Percentiles rank a stretch among this genome's conserved stretches.
phyloP scores from a whole-genome alignment of 2,329 filamentous ascomycete genomes.

The Fonsecaea nubica region DNA sequence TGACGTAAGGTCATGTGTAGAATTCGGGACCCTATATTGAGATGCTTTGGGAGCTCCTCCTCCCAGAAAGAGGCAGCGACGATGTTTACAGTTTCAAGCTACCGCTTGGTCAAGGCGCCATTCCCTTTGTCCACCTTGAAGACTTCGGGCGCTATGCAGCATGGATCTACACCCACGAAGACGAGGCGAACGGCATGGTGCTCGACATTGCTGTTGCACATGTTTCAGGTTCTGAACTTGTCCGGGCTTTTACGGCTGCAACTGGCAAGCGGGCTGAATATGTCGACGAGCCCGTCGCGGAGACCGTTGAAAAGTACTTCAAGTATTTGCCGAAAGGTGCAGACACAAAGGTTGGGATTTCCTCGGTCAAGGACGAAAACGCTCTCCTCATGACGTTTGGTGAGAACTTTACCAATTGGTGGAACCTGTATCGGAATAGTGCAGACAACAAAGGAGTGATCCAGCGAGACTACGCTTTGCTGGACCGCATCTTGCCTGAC shows the following conservation, averaged over 20 bases:
- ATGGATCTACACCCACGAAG: slow-evolving; percentile 57
- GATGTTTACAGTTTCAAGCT: slow-evolving; percentile 51
- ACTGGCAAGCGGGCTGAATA: slow-evolving; percentile 52
- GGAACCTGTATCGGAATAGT: slow-evolving; percentile 54
- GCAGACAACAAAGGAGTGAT: slow-evolving; percentile 52
- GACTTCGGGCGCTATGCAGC: slow-evolving; percentile 56
- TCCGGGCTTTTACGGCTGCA: slow-evolving; percentile 50
- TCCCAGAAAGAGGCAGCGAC: slow-evolving; percentile 50
- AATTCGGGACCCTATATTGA: slow-evolving; percentile 40
- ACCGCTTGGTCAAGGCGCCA: slow-evolving; percentile 47
- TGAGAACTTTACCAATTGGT: slow-evolving; percentile 60
- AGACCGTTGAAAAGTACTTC: slow-evolving; percentile 41
- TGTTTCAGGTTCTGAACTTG: slow-evolving; percentile 50
- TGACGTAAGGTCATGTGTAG: background rate
- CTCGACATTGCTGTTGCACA: slow-evolving; percentile 53
- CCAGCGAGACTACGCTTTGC: slow-evolving; percentile 54
- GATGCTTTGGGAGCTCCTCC: slow-evolving; percentile 35
- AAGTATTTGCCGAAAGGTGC: slow-evolving; percentile 20
- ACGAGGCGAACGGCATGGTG: slow-evolving; percentile 53
- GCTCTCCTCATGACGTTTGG: slow-evolving; percentile 48
- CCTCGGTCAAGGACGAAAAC: slow-evolving; percentile 44
- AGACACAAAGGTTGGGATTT: slow-evolving; percentile 32
- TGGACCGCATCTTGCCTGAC: slow-evolving; percentile 60
- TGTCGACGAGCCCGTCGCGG: slow-evolving; percentile 45
- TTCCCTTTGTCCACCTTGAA: slow-evolving; percentile 53